Evolutionary conservation across 2,329 filamentous ascomycete species (phyloP), one percentile per base, ranked within the genome.

Genomic region (Sporothrix luriei): DNA sequence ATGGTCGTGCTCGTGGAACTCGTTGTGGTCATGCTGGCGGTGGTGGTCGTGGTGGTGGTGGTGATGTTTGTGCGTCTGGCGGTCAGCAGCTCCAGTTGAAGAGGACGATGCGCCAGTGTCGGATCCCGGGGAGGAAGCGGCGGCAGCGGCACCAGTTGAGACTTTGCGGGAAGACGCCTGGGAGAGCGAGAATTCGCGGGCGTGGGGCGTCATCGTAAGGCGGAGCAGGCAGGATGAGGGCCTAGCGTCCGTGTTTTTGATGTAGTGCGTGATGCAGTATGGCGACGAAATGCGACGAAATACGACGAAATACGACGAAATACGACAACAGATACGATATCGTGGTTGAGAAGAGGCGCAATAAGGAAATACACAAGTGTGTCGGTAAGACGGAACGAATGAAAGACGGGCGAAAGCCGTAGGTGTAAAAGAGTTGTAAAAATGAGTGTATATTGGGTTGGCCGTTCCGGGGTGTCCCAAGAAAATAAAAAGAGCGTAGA

Each of bases 131-230:
- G 61, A 64, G 6, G 61, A 49, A n/a, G 61, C 46, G 16, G 61
- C 59, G 29, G 66, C 59, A 21, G 66, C 62, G 46, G 62, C 46
- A 4, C 26, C 46, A 16, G 62, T 24, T 6, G 66, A 66, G 61
- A 61, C 75, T 69, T 74, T 74, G 75, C 79, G 81, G 78, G 80
- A 77, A 79, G 80, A 33, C 33, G 33, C 77, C 82, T 83, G 81
- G 82, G 80, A 75, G 79, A 83, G 81, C 82, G 82, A 82, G 81
- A 82, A 78, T 80, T 80, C 80, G 77, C 77, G 79, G 74, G 75
- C 77, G 76, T 79, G 78, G 78, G 81, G 79, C 77, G 79, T 80
- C 82, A 83, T 84, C 73, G 79, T 75, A 19, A 38, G 19, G 77
- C 77, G 80, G 79, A 74, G 73, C 73, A 72, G 69, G 73, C 49